Conservation (phyloP, 1,139 yeast species). For the Kodamaea sp. region DNA sequence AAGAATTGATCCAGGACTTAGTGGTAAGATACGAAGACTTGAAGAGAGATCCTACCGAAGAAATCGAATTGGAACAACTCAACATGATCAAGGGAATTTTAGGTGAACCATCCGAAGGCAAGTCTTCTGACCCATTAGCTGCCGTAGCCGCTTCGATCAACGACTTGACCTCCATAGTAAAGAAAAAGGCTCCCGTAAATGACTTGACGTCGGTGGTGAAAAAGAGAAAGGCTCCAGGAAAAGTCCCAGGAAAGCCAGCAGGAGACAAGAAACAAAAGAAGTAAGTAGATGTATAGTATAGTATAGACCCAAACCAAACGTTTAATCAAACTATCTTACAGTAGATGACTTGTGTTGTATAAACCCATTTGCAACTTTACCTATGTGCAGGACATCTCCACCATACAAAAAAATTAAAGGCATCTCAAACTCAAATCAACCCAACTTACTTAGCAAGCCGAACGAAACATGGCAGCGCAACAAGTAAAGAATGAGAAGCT, state of each 20-base stretch:
- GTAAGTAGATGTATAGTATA: not conserved
- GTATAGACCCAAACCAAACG: too few relatives aligned
- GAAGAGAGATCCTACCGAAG: constrained; percentile 52
- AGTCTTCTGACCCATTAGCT: constrained; percentile 8
- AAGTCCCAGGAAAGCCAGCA: constrained; percentile 7
- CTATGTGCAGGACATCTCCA: constrained; percentile 1
- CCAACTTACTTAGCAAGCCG: not conserved
- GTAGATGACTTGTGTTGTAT: too few relatives aligned
- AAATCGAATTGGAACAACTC: constrained; percentile 54
- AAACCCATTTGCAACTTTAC: not conserved
- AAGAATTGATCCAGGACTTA: constrained; percentile 55
- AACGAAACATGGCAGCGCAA: constrained; percentile 14
- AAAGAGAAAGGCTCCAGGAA: constrained; percentile 13
- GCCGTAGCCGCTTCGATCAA: constrained; percentile 25
- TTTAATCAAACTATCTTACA: too few relatives aligned
- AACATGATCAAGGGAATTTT: constrained; percentile 62
- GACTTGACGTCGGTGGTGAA: constrained; percentile 11
- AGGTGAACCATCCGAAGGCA: constrained; percentile 42
- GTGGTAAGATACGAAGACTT: constrained; percentile 53
- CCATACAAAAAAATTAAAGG: constrained; percentile 1
- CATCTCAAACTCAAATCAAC: constrained; percentile 4
- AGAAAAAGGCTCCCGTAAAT: constrained; percentile 25
- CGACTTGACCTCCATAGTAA: constrained; percentile 38
- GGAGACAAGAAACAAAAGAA: constrained; percentile 6
- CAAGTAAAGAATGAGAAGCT: constrained; percentile 14